Base-by-base conservation (phyloP, 352 stramenopile genomes). In the Elongisporangium undulatum region DNA sequence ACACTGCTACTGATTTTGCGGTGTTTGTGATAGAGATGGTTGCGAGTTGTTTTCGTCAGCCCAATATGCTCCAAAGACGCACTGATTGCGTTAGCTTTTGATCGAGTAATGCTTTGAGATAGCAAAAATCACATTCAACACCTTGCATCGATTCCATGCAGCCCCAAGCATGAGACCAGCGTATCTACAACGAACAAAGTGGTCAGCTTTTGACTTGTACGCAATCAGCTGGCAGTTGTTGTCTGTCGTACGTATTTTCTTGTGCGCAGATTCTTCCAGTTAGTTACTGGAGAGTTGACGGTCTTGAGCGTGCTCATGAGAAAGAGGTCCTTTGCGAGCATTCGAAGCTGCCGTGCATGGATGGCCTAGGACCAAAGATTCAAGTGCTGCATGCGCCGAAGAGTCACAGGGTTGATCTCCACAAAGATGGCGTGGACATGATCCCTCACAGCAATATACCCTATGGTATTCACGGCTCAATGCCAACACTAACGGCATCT, bases 281-380 rank as follows among this genome's bases (percentile, higher is more conserved):
- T 77, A 64, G 54, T 82, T 82, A 56, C 79, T 56, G 3, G 68
- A 58, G 10, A 82, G 52, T 67, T 69, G 8, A 82, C 57, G 3
- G 62, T 71, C 10, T 53, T 19, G 0, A 77, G 20, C 7, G 52
- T 53, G 26, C 58, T 66, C 12, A 73, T 67, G 13, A 72, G 39
- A 26, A 75, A 74, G 10, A 77, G 49, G 39, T 77, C 68, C 12
- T 63, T 63, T 20, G 56, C 45, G 9, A 79, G 57, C 19, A 51
- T 26, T 3, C 55, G 55, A 5, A 82, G 34, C 13, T 77, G 59
- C 1, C 59, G 59, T 15, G 62, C 64, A 9, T 74, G 66, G 26
- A 79, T 56, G 6, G 65, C 57, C 16, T 67, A 51, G 50, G 19
- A 57, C 4, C 63, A 62, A 2, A 82, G 59, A 48, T 77, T 54